Conservation (phyloP, 441 rosid genomes). For the Euphorbia schlechtendalii region DNA sequence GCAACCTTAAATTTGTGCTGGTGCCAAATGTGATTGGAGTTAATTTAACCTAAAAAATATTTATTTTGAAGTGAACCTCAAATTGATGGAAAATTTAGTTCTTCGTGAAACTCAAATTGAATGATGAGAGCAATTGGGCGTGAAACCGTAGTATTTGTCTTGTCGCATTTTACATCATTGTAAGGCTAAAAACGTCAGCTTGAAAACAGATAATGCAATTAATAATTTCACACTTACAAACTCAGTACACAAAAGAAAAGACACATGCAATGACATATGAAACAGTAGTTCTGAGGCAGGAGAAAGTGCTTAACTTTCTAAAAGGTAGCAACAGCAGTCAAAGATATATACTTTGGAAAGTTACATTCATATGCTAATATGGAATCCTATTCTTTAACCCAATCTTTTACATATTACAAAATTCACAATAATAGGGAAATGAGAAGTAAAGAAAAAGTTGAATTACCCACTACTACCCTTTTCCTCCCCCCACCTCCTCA, state of each 20-base stretch:
- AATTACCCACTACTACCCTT: no score
- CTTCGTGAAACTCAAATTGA: no score
- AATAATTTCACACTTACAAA: neutral
- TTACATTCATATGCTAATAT: constrained; percentile 1
- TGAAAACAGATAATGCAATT: constrained; percentile 5
- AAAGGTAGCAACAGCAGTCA: constrained; percentile 28
- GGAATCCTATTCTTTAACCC: constrained; percentile 36
- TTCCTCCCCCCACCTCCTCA: no score
- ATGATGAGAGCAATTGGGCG: neutral
- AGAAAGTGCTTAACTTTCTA: constrained; percentile 20
- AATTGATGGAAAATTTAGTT: no score
- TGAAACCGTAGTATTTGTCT: neutral
- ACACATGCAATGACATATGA: constrained; percentile 1
- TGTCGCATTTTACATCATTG: neutral
- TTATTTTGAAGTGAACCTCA: no score
- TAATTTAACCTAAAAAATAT: neutral
- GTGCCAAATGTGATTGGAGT: no score
- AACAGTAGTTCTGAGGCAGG: constrained; percentile 9
- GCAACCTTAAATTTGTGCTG: no score
- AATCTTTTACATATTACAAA: no score
- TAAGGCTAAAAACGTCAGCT: neutral
- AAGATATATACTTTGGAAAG: constrained; percentile 22
- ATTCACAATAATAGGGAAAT: no score
- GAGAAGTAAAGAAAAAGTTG: no score
- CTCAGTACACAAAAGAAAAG: neutral